Percentiles rank a stretch among this genome's conserved stretches.
Evolutionary conservation across 495 filamentous ascomycete genomes (phyloP).

Genomic region (Xylaria intraflava): DNA sequence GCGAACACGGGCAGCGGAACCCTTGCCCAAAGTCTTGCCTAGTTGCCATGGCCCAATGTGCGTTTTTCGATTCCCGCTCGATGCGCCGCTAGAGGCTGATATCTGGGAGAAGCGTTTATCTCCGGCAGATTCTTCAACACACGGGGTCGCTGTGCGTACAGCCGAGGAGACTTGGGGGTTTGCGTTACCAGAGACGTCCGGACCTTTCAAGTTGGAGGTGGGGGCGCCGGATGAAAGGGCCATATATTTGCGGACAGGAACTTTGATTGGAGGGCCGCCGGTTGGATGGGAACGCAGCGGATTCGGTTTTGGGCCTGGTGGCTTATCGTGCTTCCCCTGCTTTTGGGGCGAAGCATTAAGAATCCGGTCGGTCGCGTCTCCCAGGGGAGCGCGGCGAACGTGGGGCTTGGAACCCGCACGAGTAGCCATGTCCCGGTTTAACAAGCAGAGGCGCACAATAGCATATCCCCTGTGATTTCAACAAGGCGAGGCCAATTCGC

Average conservation of each 20-base stretch:
- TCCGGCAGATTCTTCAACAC: constrained; percentile 40
- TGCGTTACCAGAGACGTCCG: constrained; percentile 4
- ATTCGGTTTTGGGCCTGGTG: constrained; percentile 6
- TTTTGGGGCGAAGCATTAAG: constrained; percentile 29
- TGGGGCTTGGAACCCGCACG: constrained; percentile 19
- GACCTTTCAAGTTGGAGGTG: constrained; percentile 14
- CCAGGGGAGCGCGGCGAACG: constrained; percentile 36
- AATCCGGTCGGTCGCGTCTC: constrained; percentile 42
- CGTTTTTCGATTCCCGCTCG: constrained; percentile 60
- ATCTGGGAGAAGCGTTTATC: constrained; percentile 66
- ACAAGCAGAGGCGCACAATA: constrained; percentile 1
- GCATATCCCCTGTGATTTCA: constrained; percentile 9
- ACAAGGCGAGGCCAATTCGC: background rate
- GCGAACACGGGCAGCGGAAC: constrained; percentile 77
- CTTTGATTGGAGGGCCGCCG: constrained; percentile 11
- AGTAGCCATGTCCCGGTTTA: constrained; percentile 31
- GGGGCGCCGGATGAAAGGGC: constrained; percentile 3
- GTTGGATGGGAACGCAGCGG: constrained; percentile 22
- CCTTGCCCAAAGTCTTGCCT: constrained; percentile 77
- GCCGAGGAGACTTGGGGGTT: constrained; percentile 4
- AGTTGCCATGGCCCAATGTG: constrained; percentile 86
- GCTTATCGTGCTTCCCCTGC: constrained; percentile 8
- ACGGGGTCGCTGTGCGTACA: constrained; percentile 28
- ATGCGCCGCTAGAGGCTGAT: constrained; percentile 60
- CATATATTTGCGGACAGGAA: background rate